Base-by-base conservation (phyloP, 2,329 filamentous ascomycete species). In the Botrytis elliptica region DNA sequence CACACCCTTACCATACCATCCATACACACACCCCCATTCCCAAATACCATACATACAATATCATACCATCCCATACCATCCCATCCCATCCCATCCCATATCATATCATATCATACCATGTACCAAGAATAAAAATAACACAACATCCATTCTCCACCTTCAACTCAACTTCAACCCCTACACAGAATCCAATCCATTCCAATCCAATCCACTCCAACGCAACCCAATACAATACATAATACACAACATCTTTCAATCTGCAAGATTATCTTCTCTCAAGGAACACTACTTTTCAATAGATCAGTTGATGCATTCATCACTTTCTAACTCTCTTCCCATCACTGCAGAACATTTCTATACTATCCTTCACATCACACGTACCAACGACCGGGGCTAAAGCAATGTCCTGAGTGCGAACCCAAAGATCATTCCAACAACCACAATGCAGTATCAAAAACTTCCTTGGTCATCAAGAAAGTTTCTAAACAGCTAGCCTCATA, bases 371-470 rank as follows among this genome's bases (percentile, higher is more conserved):
- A 75, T 63, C 57, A 72, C 71, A 75, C 75, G 33, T 62, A 79
- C 73, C 74, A 75, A 77, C 69, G 74, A 77, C 67, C 75, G 76
- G 67, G 72, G 75, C 74, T 76, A 76, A 76, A 76, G 78, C 76
- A 74, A 80, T 80, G 79, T 76, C 67, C 77, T 80, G 77, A 80
- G 75, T 72, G 75, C 74, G 69, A 74, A 65, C 72, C 74, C 72
- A 69, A 64, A 71, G 64, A 67, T 74, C 70, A 74, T 52, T 42
- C 59, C 25, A 73, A 57, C 40, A 70, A 78, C 77, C 79, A 81
- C 79, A 77, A 82, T 82, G 81, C 78, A 80, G 79, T 75, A 79
- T 79, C 76, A 77, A 71, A 74, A 77, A 77, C 68, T 78, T 71
- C 66, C 76, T 74, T 76, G 76, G 74, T 76, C 77, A 77, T 76